These are phyloP conservation scores for Groenewaldozyma salmanticensis DNA, from an alignment of 805 yeast genomes.

Conservation along the genomic window DNA sequence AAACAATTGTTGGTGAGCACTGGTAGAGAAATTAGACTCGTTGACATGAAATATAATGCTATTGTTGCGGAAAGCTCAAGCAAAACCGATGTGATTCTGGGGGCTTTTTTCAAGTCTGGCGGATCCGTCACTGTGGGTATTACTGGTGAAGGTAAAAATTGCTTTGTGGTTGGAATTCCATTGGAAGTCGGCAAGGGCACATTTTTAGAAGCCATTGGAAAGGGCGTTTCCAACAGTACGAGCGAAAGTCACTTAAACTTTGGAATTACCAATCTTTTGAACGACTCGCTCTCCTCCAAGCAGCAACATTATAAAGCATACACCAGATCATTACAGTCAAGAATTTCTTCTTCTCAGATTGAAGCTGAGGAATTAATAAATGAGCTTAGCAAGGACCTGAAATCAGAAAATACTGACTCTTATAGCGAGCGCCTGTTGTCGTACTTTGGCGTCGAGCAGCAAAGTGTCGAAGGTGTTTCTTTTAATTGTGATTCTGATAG, in stretches of 20 bases:
- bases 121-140: background rate
- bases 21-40: background rate
- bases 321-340: background rate
- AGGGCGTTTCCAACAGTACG: conserved; percentile 34
- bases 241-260: conserved; percentile 12
- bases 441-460: conserved; percentile 19
- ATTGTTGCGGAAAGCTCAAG: background rate
- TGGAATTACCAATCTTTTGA: conserved; percentile 12
- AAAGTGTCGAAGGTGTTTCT: conserved; percentile 10
- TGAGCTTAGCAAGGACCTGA: conserved; percentile 22
- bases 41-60: background rate
- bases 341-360: conserved; percentile 20
- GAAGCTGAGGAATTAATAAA: conserved; percentile 15
- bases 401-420: conserved; percentile 24
- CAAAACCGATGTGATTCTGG: no score
- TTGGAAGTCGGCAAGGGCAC: conserved; percentile 59
- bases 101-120: no score
- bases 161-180: conserved; percentile 22
- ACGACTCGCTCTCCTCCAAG: conserved; percentile 9
- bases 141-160: background rate
- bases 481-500: conserved; percentile 17
- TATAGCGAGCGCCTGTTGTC: conserved; percentile 16
- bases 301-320: conserved; percentile 8
- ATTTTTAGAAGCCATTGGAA: conserved; percentile 61
- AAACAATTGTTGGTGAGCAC: background rate